Base-by-base conservation (phyloP, 2,329 filamentous ascomycete genomes). In the Sporothrix pallida region DNA sequence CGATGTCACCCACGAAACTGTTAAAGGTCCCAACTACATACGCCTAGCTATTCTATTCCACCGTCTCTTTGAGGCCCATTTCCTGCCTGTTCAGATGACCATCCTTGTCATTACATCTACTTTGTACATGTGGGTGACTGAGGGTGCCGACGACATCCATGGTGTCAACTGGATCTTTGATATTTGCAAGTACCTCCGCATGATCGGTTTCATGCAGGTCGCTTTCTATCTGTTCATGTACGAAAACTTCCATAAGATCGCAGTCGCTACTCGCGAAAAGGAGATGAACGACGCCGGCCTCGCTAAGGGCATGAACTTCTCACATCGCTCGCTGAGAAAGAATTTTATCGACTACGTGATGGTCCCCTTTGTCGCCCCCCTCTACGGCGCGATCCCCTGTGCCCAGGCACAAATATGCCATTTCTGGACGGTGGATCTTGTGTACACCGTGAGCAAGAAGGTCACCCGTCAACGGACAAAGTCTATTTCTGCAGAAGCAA, bases 391-490 rank as follows among this genome's bases (percentile, higher is more conserved):
- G 0, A 87, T 93, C 20, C 91, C 91, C 0, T 88, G 89, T 60
- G 84, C 90, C 4, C 90, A 93, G 76, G 91, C 91, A 1, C 88
- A 91, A 76, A 81, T 93, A 72, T 88, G 86, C 78, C 91, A 93
- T 79, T 89, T 93, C 78, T 93, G 90, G 87, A 92, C 89, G 0
- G 83, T 90, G 48, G 85, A 91, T 73, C 80, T 93, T 76, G 89
- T 91, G 12, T 93, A 93, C 81, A 87, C 89, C 0, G 91, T 93
- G 78, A 92, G 90, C 83, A 89, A 90, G 81, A 93, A 93, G 79
- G 87, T 89, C 78, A 87, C 85, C 2, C 82, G 87, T 73, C 84
- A 87, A 80, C 81, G 85, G 76, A 81, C 83, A 46, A 85, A 85
- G 74, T 83, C 84, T 2, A 75, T 84, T 12, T 68, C 71, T 7